A percentile compares a stretch with the other conserved stretches of the same genome.
Conservation (phyloP, 495 filamentous ascomycete species). For the Lichina pygmaea region DNA sequence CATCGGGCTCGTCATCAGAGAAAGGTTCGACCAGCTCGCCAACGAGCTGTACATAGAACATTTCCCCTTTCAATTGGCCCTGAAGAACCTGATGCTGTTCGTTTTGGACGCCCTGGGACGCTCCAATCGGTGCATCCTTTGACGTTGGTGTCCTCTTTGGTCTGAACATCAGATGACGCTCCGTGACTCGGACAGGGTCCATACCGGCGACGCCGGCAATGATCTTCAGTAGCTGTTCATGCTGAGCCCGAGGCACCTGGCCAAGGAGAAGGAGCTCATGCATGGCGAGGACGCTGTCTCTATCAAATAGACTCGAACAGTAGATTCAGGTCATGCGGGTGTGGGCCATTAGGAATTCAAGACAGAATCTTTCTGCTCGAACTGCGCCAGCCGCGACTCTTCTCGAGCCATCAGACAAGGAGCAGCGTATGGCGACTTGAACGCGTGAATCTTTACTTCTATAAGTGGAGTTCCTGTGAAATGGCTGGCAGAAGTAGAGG, state of each 20-base stretch:
- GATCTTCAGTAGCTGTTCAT: conserved; percentile 35
- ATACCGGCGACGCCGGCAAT: conserved; percentile 39
- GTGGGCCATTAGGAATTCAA: no score
- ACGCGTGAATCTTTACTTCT: no score
- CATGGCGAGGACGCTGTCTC: conserved; percentile 8
- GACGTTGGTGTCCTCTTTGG: conserved; percentile 19
- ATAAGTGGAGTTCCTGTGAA: no score
- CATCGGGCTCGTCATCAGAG: no score
- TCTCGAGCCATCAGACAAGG: no score
- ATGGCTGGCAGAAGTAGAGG: no score
- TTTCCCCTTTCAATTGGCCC: conserved; percentile 8
- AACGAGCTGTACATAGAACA: conserved; percentile 18
- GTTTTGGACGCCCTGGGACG: conserved; percentile 8
- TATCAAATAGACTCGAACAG: no score
- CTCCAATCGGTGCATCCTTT: conserved; percentile 5
- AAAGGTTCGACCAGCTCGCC: conserved; percentile 5
- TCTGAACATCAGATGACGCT: conserved; percentile 40
- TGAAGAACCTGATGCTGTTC: conserved; percentile 4
- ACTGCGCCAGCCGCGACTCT: no score
- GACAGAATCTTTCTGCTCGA: no score
- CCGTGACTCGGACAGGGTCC: conserved; percentile 29
- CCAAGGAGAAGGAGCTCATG: conserved; percentile 27
- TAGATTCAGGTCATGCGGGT: no score
- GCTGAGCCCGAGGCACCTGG: conserved; percentile 17
- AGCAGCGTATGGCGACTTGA: no score